Evolutionary conservation across 345 rosid genomes (phyloP).

Genomic region (Gossypium mustelinum): DNA sequence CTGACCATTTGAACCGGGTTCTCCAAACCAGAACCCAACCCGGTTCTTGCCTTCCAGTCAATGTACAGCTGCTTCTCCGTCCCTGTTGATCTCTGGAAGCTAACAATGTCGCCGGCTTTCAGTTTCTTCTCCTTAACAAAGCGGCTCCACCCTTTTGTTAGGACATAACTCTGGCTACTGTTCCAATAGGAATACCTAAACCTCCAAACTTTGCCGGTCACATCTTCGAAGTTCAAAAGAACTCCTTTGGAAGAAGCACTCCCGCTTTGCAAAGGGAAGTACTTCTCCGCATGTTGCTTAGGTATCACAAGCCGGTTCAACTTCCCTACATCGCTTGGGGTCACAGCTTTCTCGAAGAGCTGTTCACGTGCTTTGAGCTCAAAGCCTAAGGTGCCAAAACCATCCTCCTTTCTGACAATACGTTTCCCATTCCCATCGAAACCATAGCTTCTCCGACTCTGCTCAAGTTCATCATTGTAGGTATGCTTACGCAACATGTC

Average conservation of each 20-base stretch:
- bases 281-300: conserved; percentile 83
- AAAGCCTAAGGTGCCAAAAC: conserved; percentile 13
- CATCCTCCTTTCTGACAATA: conserved; percentile 24
- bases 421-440: conserved; percentile 32
- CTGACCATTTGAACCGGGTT: conserved; percentile 50
- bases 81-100: conserved; percentile 76
- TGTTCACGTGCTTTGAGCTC: conserved; percentile 44
- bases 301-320: conserved; percentile 90
- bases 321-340: conserved; percentile 96
- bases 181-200: conserved; percentile 96
- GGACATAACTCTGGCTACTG: conserved; percentile 88
- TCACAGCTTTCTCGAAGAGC: conserved; percentile 85
- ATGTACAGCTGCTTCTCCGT: conserved; percentile 64
- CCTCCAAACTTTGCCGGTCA: conserved; percentile 76
- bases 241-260: conserved; percentile 48
- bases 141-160: conserved; percentile 94
- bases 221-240: conserved; percentile 66
- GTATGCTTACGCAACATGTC: conserved; percentile 93
- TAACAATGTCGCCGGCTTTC: conserved; percentile 73
- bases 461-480: conserved; percentile 66
- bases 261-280: conserved; percentile 47
- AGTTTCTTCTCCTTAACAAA: conserved; percentile 80
- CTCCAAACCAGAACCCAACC: conserved; percentile 14
- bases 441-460: conserved; percentile 47
- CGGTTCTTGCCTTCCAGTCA: conserved; percentile 43